Evolutionary conservation across 2,329 filamentous ascomycete species (phyloP).

Genomic region (Neoscytalidium dimidiatum): DNA sequence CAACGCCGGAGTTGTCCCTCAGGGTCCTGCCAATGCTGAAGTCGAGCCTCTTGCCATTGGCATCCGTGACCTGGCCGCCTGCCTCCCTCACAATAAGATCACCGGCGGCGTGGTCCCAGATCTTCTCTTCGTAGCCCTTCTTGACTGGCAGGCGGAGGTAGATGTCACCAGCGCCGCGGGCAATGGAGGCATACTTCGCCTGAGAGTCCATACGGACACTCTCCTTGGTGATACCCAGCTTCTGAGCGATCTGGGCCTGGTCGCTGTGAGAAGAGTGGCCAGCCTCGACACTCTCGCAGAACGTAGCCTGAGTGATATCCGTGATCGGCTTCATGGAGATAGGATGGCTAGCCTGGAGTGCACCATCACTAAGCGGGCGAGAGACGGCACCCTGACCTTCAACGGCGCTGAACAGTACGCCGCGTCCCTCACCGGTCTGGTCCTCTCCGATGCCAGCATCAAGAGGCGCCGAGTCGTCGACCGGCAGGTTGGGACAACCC

Average conservation of each 20-base stretch:
- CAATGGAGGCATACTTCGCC: conserved; percentile 96
- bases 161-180: conserved; percentile 88
- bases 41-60: conserved; percentile 79
- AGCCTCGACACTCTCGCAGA: conserved; percentile 96
- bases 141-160: conserved; percentile 87
- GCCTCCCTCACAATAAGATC: conserved; percentile 93
- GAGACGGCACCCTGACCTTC: conserved; percentile 78
- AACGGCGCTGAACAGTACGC: conserved; percentile 86
- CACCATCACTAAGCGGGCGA: conserved; percentile 65
- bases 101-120: conserved; percentile 97
- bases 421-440: conserved; percentile 74
- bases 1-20: conserved; percentile 87
- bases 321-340: conserved; percentile 80
- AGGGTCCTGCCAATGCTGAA: conserved; percentile 86
- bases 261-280: conserved; percentile 89
- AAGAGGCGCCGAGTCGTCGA: conserved; percentile 75
- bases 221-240: conserved; percentile 83
- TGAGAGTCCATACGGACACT: conserved; percentile 97
- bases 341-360: conserved; percentile 56
- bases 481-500: conserved; percentile 90
- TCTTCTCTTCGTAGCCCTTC: conserved; percentile 95
- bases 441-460: conserved; percentile 72
- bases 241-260: conserved; percentile 79
- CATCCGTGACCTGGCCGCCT: conserved; percentile 88
- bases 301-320: conserved; percentile 78